Base-by-base conservation (phyloP, 306 rosid genomes). In the Pyrus communis region DNA sequence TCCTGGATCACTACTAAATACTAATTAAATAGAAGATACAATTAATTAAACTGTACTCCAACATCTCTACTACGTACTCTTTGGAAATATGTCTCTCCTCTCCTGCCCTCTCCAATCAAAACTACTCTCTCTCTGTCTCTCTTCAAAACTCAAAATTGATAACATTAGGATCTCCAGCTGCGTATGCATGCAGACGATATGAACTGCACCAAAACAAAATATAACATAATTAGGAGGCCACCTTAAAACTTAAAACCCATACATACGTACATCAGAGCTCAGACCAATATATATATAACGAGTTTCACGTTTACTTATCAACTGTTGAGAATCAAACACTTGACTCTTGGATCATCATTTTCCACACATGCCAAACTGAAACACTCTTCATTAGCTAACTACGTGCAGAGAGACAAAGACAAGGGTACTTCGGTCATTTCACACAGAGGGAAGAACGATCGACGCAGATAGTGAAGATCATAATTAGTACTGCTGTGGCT, bases 181-280 rank as follows among this genome's bases (percentile, higher is more conserved):
- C 75, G 80, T 78, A 75, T 78, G 80, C 77, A 75, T 78, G 80
- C 75, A 55, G 60, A 55, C 31, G 73, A 81, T 62, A 84, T 43
- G 51, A 85, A 70, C 88, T 88, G 91, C 81, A 49, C 30, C 7
- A 43, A 77, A 61, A 61, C 55, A 43, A 61, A 78, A 80, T 55
- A 42, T 13, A 60, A 58, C 52, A 66, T 78, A 58, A 66, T 78
- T 67, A 68, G 75, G 70, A 79, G 63, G 54, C 8, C 21, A 51
- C 55, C 55, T 51, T 51, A 38, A 7, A 38, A 38, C 2, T 38
- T 38, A 38, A 38, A 7, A 7, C 42, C 42, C 9, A 38, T 38
- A 38, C 2, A 38, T 38, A 38, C 27, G 27, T 42, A 42, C 45
- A 42, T 42, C 45, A 42, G 45, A 42, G 45, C 12, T 42, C 45